Percentiles rank a stretch among this genome's conserved stretches.
These are phyloP conservation scores for Atalantia buxifolia DNA, from an alignment of 345 rosid species.

Conservation along the genomic window DNA sequence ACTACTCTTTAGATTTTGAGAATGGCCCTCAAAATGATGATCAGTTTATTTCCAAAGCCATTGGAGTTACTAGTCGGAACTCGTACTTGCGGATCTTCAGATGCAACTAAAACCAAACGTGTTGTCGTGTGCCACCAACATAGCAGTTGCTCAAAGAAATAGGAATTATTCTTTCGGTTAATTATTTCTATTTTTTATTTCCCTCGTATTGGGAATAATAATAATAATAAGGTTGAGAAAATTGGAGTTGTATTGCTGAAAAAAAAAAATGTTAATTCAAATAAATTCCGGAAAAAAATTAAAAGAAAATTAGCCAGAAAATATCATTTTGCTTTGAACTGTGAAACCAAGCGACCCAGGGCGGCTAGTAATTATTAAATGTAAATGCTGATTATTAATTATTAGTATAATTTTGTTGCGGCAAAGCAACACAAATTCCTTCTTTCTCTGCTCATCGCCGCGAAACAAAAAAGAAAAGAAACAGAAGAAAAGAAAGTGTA, in stretches of 20 bases:
- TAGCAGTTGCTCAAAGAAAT: too few relatives aligned
- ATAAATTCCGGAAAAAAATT: not conserved
- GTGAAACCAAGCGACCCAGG: not conserved
- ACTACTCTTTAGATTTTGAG: not conserved
- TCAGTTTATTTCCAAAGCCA: too few relatives aligned
- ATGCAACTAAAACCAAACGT: too few relatives aligned
- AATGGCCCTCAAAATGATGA: not conserved
- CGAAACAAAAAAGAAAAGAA: not conserved
- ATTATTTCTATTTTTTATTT: too few relatives aligned
- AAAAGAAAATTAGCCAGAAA: not conserved
- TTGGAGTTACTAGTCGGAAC: too few relatives aligned
- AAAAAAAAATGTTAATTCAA: not conserved
- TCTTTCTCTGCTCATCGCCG: not conserved
- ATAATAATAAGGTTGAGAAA: too few relatives aligned
- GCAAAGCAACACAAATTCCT: not conserved
- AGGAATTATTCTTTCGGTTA: too few relatives aligned
- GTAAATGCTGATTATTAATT: not conserved
- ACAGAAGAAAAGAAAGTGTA: not conserved
- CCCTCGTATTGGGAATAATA: too few relatives aligned
- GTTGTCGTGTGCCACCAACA: too few relatives aligned
- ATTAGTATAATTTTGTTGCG: not conserved
- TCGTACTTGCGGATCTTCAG: too few relatives aligned
- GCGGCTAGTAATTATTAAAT: not conserved
- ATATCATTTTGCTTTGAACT: not conserved
- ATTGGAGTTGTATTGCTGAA: not conserved